Base-by-base conservation (phyloP, 2,329 filamentous ascomycete genomes). In the Corynespora cassiicola region DNA sequence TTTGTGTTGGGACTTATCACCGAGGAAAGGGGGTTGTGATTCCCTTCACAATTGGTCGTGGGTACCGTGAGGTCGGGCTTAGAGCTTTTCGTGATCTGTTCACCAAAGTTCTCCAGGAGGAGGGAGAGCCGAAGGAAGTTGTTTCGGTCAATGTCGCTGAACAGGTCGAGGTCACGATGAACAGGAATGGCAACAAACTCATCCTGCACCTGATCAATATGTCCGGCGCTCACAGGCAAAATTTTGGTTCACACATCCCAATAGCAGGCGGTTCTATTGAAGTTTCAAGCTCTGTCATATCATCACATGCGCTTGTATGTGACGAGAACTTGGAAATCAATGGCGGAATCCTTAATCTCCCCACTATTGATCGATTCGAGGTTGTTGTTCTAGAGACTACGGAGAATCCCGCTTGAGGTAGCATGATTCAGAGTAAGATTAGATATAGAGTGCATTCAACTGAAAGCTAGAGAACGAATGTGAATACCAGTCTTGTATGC, bases 121-220 rank as follows among this genome's bases (percentile, higher is more conserved):
- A 31, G 17, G 17, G 12, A 12, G 17, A 16, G 29, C 12, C 17
- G 14, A 10, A 16, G 17, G 29, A 31, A 31, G 14, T 10, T 18
- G 10, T 17, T 20, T 31, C 17, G 10, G 12, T 31, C 29, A 20
- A 31, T 14, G 14, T 31, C 17, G 29, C 29, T 18, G 29, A 31
- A 14, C 29, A 31, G 4, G 29, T 31, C 17, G 29, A 31, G 17
- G 29, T 20, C 10, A 31, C 29, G 11, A 10, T 31, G 14, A 31
- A 31, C 14, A 12, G 14, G 10, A 31, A 16, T 16, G 29, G 14
- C 10, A 20, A 20, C 7, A 31, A 31, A 14, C 7, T n/a, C 7
- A 16, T 35, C 11, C 8, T 35, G 9, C 31, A 35, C 16, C 11
- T 35, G 31, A 35, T 35, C 11, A 35, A 35, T 18, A 35, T 35